Base-by-base conservation (phyloP, 108 stramenopile genomes). In the Skeletonema tropicum region DNA sequence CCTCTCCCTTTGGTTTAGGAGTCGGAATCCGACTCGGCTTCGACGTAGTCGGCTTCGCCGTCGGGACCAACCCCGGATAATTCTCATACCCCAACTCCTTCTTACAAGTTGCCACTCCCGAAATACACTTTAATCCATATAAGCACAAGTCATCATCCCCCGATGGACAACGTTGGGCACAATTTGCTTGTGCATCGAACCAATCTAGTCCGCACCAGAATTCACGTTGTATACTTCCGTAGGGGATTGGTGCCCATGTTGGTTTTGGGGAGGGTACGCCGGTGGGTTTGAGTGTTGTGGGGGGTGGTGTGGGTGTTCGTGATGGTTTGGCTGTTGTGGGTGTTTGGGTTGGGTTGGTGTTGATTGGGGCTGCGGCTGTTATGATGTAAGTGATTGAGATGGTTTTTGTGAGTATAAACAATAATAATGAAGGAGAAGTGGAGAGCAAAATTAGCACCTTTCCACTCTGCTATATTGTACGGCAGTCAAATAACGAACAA, bases 271-370 rank as follows among this genome's bases (percentile, higher is more conserved):
- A 80, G 17, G 79, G 79, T 0, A 62, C 71, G 14, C 48, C 48
- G 13, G 79, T 70, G 0, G 79, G 79, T 57, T 74, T 58, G 29
- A 29, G 29, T 4, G 63, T 52, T n/a, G 66, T 17, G 7, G 75
- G 78, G 10, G 31, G 15, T 3, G 73, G 79, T 15, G 79, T 73
- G 6, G 79, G 79, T 23, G 62, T 68, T 49, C 73, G 35, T n/a
- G 66, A 68, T 17, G 79, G 79, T 68, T 80, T 80, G 63, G 49
- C 55, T 8, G 79, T 74, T 42, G 79, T 80, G 52, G 79, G 79
- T 0, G 8, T 32, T 42, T 58, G 36, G 3, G 79, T 80, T 45
- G 79, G 79, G 52, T 55, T 55, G 23, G 1, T 55, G 23, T 55
- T 55, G 10, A 55, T 55, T 21, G 52, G 52, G 5, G 52, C 19